Evolutionary conservation across 2,329 filamentous ascomycete species (phyloP), one percentile per base, ranked within the genome.

Genomic region (Capronia americana): DNA sequence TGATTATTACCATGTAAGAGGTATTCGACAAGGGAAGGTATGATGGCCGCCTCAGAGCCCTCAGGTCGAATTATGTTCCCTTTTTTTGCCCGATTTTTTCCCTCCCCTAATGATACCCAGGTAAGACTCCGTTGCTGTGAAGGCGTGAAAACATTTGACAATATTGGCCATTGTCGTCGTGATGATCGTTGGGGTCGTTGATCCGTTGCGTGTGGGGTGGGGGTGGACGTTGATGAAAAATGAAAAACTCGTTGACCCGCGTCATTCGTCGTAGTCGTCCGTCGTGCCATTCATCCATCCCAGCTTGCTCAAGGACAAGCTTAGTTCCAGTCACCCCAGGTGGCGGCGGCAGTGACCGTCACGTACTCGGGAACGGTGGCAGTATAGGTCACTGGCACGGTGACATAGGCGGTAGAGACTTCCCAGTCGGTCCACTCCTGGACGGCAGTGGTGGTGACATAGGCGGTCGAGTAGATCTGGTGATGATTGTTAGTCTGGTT

Each of bases 301-400:
- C 38, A 4, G 32, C 38, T n/a, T 44, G 38, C 38, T n/a, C 17
- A n/a, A 38, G 17, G 17, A 17, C 38, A 44, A 44, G 38, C 38
- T 44, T 44, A 28, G 48, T 23, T 51, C 20, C 24, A 51, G 20
- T 51, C 48, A 14, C 48, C 48, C 48, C 48, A 51, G 32, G 58
- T 61, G 20, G 48, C 48, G 46, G 58, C 46, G 51, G 58, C 58
- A 28, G 58, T 61, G 4, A 32, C 32, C 23, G 44, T 46, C 38
- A 59, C 57, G 8, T 41, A 48, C 38, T 44, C 30, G 44, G 44
- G 46, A 7, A 44, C 38, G 17, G 48, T 53, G 48, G 20, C 48
- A 12, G 28, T 38, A 5, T 26, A 44, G 56, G 34, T 41, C 44
- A 23, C 23, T 48, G 44, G 44, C 44, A 48, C 44, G 44, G 48